Evolutionary conservation across 192 early-diverging fungal species (phyloP), one percentile per base, ranked within the genome.

Genomic region (Geranomyces michiganensis): DNA sequence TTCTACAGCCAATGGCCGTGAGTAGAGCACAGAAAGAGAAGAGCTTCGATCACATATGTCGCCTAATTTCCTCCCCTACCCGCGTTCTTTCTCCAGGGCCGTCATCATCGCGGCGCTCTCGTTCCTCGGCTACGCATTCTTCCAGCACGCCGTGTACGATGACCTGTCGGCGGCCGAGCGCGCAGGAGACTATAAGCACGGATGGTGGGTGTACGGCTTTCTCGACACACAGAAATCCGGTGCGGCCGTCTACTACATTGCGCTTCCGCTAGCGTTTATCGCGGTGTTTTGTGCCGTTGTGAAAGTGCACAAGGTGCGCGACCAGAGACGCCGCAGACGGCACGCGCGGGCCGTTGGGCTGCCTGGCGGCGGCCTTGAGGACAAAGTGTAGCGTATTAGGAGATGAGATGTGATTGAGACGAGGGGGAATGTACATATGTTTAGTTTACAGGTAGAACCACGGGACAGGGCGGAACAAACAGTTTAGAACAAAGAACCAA

Each of bases 131-230:
- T 70, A 75, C 41, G 56, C 73, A 15, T 67, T 72, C 36, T 27
- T 75, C 26, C 69, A 72, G 47, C 68, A 79, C 49, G 60, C 36
- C n/a, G 65, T 56, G 8, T 73, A 67, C 44, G 17, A 67, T 26
- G 45, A 32, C 58, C 24, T 24, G 7, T 6, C 19, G 7, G 7
- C n/a, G 6, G 51, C 24, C 24, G 58, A 32, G 19, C 32, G 21
- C 51, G 3, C 15, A n/a, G 29, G 22, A 2, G 31, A 32, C 58
- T 32, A 60, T 26, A 69, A 62, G 13, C 9, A 66, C 64, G 77
- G 78, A 15, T 72, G 56, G 41, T 79, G 78, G 78, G 73, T 75
- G 29, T 79, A 79, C 60, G n/a, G 47, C 33, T 79, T 79, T 64
- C 70, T 79, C 21, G 73, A 79, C 70, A 75, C 73, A 21, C 36